Percentiles rank a stretch among this genome's conserved stretches.
phyloP scores from a whole-genome alignment of 2,329 filamentous ascomycete species.

The Sarocladium strictum region DNA sequence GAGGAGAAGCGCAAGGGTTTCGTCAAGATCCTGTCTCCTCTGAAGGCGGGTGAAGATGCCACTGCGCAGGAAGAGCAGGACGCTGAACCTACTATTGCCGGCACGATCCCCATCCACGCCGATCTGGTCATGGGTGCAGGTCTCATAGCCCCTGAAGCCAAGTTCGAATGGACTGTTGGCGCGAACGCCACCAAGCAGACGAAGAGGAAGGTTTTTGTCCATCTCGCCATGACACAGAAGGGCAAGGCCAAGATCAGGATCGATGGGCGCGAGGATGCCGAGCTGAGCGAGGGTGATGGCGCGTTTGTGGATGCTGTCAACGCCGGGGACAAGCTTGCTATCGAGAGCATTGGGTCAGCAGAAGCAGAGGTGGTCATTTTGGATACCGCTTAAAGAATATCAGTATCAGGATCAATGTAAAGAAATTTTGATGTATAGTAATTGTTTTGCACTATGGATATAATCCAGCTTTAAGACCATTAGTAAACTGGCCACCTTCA shows the following conservation, averaged over 20 bases:
- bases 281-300: slow-evolving; percentile 71
- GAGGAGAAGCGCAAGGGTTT: slow-evolving; percentile 66
- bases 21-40: slow-evolving; percentile 68
- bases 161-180: slow-evolving; percentile 69
- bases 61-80: slow-evolving; percentile 56
- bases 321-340: slow-evolving; percentile 55
- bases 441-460: no score
- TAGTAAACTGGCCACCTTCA: no score
- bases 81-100: slow-evolving; percentile 53
- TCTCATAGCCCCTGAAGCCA: slow-evolving; percentile 59
- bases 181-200: slow-evolving; percentile 43
- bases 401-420: neutral
- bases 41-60: slow-evolving; percentile 60
- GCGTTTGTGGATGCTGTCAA: slow-evolving; percentile 65
- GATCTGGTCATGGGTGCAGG: slow-evolving; percentile 79
- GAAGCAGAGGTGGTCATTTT: slow-evolving; percentile 66
- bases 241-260: slow-evolving; percentile 67
- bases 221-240: slow-evolving; percentile 73
- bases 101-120: slow-evolving; percentile 77
- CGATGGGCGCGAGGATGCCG: slow-evolving; percentile 58
- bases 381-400: slow-evolving; percentile 48
- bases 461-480: no score
- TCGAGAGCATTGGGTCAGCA: slow-evolving; percentile 62
- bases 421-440: neutral
- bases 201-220: slow-evolving; percentile 71